Evolutionary conservation across 2,329 filamentous ascomycete genomes (phyloP).

Genomic region (Albifimbria verrucaria): DNA sequence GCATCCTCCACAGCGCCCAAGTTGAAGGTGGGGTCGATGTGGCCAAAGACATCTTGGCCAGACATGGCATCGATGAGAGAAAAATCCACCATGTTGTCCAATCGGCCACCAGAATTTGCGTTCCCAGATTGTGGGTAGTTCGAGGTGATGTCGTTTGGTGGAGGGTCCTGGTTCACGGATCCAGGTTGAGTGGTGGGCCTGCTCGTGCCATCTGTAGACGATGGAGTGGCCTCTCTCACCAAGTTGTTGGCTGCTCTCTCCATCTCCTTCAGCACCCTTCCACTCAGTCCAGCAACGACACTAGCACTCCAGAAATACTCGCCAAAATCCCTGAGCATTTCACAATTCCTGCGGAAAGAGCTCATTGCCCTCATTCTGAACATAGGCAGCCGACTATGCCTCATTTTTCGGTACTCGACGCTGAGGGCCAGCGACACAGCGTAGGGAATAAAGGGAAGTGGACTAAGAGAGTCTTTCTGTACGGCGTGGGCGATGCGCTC

Average conservation of each 20-base stretch:
- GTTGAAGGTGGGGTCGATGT: slow-evolving; percentile 54
- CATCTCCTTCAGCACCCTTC: slow-evolving; percentile 54
- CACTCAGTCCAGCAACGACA: slow-evolving; percentile 52
- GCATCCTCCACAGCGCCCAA: slow-evolving; percentile 52
- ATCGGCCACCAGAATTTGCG: slow-evolving; percentile 21
- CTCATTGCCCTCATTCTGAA: slow-evolving; percentile 53
- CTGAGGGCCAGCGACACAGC: slow-evolving; percentile 59
- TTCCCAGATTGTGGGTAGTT: slow-evolving; percentile 12
- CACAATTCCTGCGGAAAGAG: slow-evolving; percentile 52
- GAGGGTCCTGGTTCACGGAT: slow-evolving; percentile 6
- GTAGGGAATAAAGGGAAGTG: slow-evolving; percentile 59
- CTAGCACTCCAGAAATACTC: slow-evolving; percentile 56
- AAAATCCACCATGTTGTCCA: slow-evolving; percentile 36
- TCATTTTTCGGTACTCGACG: slow-evolving; percentile 62
- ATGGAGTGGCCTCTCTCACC: slow-evolving; percentile 29
- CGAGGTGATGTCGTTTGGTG: slow-evolving; percentile 13
- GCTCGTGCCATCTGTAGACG: slow-evolving; percentile 14
- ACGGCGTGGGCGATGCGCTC: slow-evolving; percentile 56
- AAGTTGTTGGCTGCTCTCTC: slow-evolving; percentile 48
- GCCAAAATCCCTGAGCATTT: slow-evolving; percentile 49
- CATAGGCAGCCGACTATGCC: slow-evolving; percentile 56
- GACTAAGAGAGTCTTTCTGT: slow-evolving; percentile 46
- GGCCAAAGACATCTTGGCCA: slow-evolving; percentile 51
- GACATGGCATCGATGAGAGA: slow-evolving; percentile 39
- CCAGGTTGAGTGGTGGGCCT: slow-evolving; percentile 16